Base-by-base conservation (phyloP, 2,329 filamentous ascomycete genomes). In the Fusarium palustre region DNA sequence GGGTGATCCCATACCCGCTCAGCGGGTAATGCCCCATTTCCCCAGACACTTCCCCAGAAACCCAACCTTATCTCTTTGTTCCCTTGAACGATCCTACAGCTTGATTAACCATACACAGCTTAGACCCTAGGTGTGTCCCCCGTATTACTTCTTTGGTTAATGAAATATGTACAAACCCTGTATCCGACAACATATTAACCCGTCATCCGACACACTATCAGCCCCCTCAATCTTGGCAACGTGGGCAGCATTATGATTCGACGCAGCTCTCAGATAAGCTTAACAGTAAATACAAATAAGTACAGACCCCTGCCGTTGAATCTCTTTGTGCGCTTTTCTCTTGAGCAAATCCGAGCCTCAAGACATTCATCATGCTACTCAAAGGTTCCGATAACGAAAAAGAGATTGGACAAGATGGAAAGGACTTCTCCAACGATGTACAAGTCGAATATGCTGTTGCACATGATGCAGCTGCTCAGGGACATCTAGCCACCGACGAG, bases 151-250 rank as follows among this genome's bases (percentile, higher is more conserved):
- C 18, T 42, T 36, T n/a, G 20, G 43, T 24, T 24, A 5, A 4
- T 4, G 9, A 30, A 1, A 11, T 11, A 30, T 30, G 28, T 43
- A 42, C n/a, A 12, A 45, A 64, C 61, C 61, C 61, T 25, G 61
- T 64, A 64, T 16, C 61, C 61, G 61, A 64, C 30, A 43, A 13
- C 24, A 6, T 22, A 2, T 12, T 3, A 28, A 34, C 34, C 61
- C 50, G 50, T 41, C 41, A 58, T 18, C 59, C 61, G 61, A 64
- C 54, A 22, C 24, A 41, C 45, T 20, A 64, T 59, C n/a, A 1
- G 31, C 38, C 54, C 61, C 61, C 61, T 50, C 59, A 49, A 28
- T 64, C 61, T 64, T 59, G 61, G 61, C 61, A 64, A 18, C 33
- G n/a, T 41, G 38, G 59, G 42, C 25, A 30, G 15, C 13, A 4